Conservation (phyloP, 257 asterid species). For the Solanum sejunctum region DNA sequence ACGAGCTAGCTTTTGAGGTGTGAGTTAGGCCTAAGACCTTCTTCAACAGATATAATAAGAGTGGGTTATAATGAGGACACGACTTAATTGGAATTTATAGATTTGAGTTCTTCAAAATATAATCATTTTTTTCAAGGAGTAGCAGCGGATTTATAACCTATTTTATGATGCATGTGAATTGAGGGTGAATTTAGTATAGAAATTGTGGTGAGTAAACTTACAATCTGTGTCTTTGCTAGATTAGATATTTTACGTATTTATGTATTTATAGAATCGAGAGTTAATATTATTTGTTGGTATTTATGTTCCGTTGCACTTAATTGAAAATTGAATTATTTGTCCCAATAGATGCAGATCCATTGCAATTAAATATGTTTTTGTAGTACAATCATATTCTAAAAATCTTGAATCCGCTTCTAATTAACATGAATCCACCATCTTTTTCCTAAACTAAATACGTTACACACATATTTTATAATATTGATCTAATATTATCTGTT, state of each 20-base stretch:
- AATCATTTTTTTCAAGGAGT: not conserved
- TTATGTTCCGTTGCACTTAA: not conserved
- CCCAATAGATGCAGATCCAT: not conserved
- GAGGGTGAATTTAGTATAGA: not conserved
- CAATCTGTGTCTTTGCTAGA: not conserved
- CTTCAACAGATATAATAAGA: no score
- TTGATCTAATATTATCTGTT: not conserved
- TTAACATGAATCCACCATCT: not conserved
- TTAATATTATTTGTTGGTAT: not conserved
- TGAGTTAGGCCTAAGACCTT: no score
- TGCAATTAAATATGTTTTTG: not conserved
- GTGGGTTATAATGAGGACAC: no score
- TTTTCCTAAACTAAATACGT: not conserved
- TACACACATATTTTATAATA: not conserved
- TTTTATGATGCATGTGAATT: not conserved
- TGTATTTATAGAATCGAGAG: no score
- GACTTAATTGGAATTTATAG: no score
- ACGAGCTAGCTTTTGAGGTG: no score
- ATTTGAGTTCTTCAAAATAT: no score
- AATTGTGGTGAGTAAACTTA: not conserved
- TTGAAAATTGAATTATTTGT: not conserved
- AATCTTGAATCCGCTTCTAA: not conserved
- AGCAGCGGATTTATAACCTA: not conserved
- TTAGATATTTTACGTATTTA: no score
- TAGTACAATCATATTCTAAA: no score